These are phyloP conservation scores for Debaryomyces prosopidis DNA, from an alignment of 805 yeast species.

Conservation along the genomic window DNA sequence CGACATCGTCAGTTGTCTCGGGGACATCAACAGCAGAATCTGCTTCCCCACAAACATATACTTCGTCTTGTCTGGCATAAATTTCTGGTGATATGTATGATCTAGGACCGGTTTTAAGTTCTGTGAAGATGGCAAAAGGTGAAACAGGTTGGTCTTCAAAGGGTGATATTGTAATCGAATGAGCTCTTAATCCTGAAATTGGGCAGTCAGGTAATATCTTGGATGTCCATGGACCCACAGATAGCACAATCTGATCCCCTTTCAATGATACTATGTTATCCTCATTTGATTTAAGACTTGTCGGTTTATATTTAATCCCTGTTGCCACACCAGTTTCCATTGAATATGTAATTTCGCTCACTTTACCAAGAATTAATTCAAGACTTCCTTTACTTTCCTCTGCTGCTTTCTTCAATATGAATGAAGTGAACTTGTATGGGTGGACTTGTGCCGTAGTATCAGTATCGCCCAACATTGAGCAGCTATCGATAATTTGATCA, in stretches of 20 bases:
- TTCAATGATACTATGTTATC: conserved; percentile 42
- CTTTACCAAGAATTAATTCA: conserved; percentile 85
- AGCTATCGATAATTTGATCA: conserved; percentile 59
- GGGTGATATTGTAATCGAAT: conserved; percentile 89
- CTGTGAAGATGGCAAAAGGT: conserved; percentile 94
- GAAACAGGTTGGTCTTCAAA: conserved; percentile 68
- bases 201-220: conserved; percentile 90
- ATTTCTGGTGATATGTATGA: conserved; percentile 88
- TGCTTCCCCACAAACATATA: conserved; percentile 96
- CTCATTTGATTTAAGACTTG: conserved; percentile 31
- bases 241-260: conserved; percentile 78
- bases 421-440: conserved; percentile 91
- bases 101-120: conserved; percentile 66
- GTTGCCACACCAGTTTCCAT: conserved; percentile 65
- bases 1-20: conserved; percentile 91
- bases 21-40: conserved; percentile 89
- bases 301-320: conserved; percentile 67
- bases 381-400: conserved; percentile 68
- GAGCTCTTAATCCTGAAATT: conserved; percentile 90
- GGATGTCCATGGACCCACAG: conserved; percentile 98
- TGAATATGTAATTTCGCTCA: conserved; percentile 61
- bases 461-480: conserved; percentile 79
- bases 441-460: conserved; percentile 96
- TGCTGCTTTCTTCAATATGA: conserved; percentile 73
- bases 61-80: conserved; percentile 93